Conservation (phyloP, 2,329 filamentous ascomycete species). For the Exophiala oligosperma region DNA sequence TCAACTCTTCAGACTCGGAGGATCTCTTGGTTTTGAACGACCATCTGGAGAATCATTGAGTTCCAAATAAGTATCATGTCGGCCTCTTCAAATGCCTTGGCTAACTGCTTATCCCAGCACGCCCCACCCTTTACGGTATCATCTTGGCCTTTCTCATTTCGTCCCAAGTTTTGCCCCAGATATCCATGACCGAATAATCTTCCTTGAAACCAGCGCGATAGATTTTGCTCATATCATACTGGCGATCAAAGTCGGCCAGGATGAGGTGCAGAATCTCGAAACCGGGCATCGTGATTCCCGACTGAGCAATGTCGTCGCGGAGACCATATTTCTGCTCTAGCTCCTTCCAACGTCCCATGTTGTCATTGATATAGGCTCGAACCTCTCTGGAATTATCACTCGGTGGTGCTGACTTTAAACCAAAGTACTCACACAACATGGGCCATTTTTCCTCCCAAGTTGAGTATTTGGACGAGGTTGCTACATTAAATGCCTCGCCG, state of each 20-base stretch:
- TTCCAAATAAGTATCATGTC: too few species aligned
- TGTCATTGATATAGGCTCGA: conserved; percentile 13
- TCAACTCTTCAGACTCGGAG: too few species aligned
- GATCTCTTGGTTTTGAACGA: too few species aligned
- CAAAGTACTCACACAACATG: conserved; percentile 11
- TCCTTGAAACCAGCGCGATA: conserved; percentile 9
- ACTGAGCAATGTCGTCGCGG: conserved; percentile 9
- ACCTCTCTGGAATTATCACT: not conserved
- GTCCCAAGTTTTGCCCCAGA: conserved; percentile 6
- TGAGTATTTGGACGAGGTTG: conserved; percentile 20
- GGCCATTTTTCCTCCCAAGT: conserved; percentile 14
- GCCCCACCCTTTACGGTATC: not conserved
- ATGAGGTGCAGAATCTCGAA: conserved; percentile 13
- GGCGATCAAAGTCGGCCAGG: conserved; percentile 13
- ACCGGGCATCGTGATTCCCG: conserved; percentile 8
- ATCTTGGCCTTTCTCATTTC: conserved; percentile 12
- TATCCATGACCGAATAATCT: conserved; percentile 7
- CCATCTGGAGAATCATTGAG: too few species aligned
- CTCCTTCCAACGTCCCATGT: conserved; percentile 6
- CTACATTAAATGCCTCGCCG: conserved; percentile 32
- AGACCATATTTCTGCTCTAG: conserved; percentile 9
- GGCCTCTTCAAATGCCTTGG: too few species aligned
- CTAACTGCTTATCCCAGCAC: too few species aligned
- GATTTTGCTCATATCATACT: conserved; percentile 16
- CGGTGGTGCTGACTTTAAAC: conserved; percentile 2